phyloP scores from a whole-genome alignment of 805 yeast species.

The Teunomyces funiuensis region DNA sequence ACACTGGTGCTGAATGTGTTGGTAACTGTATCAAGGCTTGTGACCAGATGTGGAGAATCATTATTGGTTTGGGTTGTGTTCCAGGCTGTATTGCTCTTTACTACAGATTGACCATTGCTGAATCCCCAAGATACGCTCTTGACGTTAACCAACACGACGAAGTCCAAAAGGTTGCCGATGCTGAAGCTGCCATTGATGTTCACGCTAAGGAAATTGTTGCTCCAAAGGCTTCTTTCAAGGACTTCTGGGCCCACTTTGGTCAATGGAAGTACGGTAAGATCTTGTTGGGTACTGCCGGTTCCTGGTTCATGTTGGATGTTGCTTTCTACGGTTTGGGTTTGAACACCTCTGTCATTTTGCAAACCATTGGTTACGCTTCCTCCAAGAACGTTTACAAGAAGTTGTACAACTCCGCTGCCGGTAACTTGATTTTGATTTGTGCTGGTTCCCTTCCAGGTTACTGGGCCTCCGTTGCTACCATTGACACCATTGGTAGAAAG shows the following conservation, averaged over 20 bases:
- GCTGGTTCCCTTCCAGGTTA: conserved; percentile 96
- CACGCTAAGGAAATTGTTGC: conserved; percentile 46
- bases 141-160: conserved; percentile 66
- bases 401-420: conserved; percentile 79
- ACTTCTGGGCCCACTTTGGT: conserved; percentile 69
- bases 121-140: conserved; percentile 87
- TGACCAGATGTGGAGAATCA: conserved; percentile 94
- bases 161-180: conserved; percentile 52
- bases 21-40: conserved; percentile 69
- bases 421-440: conserved; percentile 88
- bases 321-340: conserved; percentile 88
- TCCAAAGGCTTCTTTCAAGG: conserved; percentile 79
- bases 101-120: conserved; percentile 92
- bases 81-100: conserved; percentile 85
- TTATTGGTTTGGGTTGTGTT: conserved; percentile 86
- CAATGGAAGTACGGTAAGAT: conserved; percentile 89
- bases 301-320: conserved; percentile 89
- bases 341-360: conserved; percentile 75
- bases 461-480: conserved; percentile 79
- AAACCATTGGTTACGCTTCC: conserved; percentile 82
- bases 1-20: conserved; percentile 59
- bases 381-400: conserved; percentile 66
- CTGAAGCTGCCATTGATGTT: conserved; percentile 42
- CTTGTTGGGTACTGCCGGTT: conserved; percentile 83
- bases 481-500: conserved; percentile 83